Evolutionary conservation across 228 moss, liverwort and hornwort genomes (phyloP).

Genomic region (Sphagnum magellanicum): DNA sequence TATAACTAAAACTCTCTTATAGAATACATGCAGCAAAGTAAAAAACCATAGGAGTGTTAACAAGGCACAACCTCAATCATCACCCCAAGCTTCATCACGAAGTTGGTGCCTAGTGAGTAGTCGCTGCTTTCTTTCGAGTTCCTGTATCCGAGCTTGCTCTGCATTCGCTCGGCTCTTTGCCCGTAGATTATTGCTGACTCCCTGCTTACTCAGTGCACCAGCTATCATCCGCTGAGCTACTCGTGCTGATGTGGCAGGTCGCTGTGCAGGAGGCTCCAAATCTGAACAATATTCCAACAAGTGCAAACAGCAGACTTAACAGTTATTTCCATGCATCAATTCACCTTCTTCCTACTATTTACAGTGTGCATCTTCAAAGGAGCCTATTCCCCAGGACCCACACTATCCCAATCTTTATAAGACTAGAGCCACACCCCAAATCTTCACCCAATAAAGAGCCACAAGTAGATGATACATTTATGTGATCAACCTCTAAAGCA

Average conservation of each 20-base stretch:
- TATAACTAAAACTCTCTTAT: too few relatives aligned
- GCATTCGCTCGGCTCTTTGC: slow-evolving; percentile 48
- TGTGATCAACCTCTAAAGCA: slow-evolving; percentile 6
- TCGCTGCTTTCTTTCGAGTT: slow-evolving; percentile 70
- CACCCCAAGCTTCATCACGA: slow-evolving; percentile 95
- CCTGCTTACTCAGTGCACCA: slow-evolving; percentile 77
- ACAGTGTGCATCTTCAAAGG: neutral
- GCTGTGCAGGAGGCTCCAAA: slow-evolving; percentile 62
- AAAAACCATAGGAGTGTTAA: too few relatives aligned
- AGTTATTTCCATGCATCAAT: too few relatives aligned
- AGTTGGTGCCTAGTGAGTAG: slow-evolving; percentile 69
- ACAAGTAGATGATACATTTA: neutral
- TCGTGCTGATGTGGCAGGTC: slow-evolving; percentile 75
- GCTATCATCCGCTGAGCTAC: slow-evolving; percentile 99
- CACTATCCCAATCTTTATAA: neutral
- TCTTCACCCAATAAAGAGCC: neutral
- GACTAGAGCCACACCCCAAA: neutral
- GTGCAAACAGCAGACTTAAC: too few relatives aligned
- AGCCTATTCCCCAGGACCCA: neutral
- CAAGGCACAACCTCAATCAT: slow-evolving; percentile 27
- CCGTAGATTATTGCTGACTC: slow-evolving; percentile 48
- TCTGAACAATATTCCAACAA: slow-evolving; percentile 25
- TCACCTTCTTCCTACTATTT: too few relatives aligned
- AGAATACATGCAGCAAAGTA: too few relatives aligned
- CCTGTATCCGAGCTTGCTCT: slow-evolving; percentile 61